Evolutionary conservation across 768 basidiomycete species (phyloP).

Genomic region (Butyriboletus loyo): DNA sequence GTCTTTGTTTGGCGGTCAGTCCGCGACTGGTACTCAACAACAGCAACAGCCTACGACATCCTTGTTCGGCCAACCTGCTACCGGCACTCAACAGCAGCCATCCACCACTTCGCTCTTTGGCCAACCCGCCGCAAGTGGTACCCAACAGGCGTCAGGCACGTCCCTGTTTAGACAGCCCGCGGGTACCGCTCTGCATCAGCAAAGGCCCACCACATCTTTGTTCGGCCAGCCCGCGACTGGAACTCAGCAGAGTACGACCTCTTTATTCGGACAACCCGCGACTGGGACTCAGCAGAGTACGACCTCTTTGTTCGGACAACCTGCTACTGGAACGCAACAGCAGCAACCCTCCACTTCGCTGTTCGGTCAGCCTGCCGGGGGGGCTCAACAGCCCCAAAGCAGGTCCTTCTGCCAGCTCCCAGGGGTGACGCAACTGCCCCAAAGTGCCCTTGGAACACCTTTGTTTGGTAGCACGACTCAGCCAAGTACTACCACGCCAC

Average conservation of each 20-base stretch:
- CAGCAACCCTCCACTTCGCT: slow-evolving; percentile 31
- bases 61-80: slow-evolving; percentile 29
- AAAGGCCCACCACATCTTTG: slow-evolving; percentile 24
- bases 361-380: slow-evolving; percentile 37
- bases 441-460: slow-evolving; percentile 29
- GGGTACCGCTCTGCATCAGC: slow-evolving; percentile 23
- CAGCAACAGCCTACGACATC: slow-evolving; percentile 14
- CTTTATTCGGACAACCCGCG: slow-evolving; percentile 30
- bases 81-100: slow-evolving; percentile 35
- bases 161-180: slow-evolving; percentile 40
- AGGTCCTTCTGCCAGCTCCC: slow-evolving; percentile 33
- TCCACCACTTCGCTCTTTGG: slow-evolving; percentile 26
- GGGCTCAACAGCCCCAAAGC: slow-evolving; percentile 17
- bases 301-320: slow-evolving; percentile 27
- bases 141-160: slow-evolving; percentile 26
- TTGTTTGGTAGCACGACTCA: slow-evolving; percentile 28
- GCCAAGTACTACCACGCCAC: slow-evolving; percentile 11
- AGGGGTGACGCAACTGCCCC: slow-evolving; percentile 22
- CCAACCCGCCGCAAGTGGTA: slow-evolving; percentile 25
- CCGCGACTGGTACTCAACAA: slow-evolving; percentile 11
- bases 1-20: slow-evolving; percentile 26
- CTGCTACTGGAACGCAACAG: slow-evolving; percentile 33
- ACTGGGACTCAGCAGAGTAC: slow-evolving; percentile 15
- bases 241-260: slow-evolving; percentile 11
- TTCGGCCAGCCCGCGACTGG: slow-evolving; percentile 29